phyloP scores from a whole-genome alignment of 2,329 filamentous ascomycete species.

The Xylaria sp. region DNA sequence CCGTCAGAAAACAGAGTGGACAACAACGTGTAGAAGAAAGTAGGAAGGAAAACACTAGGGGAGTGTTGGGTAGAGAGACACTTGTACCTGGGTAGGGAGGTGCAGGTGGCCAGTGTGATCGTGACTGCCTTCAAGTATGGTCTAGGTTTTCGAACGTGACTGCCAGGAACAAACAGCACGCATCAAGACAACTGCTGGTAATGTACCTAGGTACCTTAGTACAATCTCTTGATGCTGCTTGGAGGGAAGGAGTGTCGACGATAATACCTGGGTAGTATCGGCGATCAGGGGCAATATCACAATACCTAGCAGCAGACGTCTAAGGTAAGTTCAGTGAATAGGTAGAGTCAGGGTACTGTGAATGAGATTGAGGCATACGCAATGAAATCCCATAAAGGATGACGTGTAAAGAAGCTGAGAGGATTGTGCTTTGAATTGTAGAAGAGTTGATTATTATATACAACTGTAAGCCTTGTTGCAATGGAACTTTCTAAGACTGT shows the following conservation, averaged over 20 bases:
- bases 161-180: neutral
- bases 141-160: neutral
- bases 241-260: neutral
- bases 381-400: neutral
- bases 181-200: neutral
- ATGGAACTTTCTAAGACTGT: no score
- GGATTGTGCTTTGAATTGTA: neutral
- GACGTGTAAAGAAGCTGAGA: neutral
- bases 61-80: neutral
- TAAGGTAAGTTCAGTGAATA: neutral
- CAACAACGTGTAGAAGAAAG: neutral
- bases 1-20: neutral
- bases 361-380: neutral
- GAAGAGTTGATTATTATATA: neutral
- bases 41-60: neutral
- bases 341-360: neutral
- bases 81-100: neutral
- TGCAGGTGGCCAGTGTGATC: neutral
- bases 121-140: constrained; percentile 10
- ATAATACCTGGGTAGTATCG: neutral
- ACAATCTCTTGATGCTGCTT: neutral
- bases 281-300: no score
- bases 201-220: neutral
- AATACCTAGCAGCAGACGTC: neutral
- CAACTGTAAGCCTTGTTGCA: no score